Conservation (phyloP, 1,284 basidiomycete genomes). For the Phylloboletellus chloephorus region DNA sequence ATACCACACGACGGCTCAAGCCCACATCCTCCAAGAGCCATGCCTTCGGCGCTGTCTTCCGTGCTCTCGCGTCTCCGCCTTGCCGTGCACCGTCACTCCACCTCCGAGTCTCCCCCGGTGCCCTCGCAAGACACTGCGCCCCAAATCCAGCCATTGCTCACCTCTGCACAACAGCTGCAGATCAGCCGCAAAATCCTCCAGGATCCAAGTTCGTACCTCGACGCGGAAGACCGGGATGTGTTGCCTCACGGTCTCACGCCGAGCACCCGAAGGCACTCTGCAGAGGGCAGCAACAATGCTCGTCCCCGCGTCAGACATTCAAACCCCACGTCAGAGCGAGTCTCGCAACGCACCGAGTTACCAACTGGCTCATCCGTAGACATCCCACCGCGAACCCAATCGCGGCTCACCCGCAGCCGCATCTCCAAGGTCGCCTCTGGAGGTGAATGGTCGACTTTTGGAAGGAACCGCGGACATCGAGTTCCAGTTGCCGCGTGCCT, state of each 20-base stretch:
- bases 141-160: slow-evolving; percentile 1
- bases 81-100: slow-evolving; percentile 29
- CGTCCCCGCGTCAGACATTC: slow-evolving; percentile 7
- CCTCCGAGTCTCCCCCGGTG: slow-evolving; percentile 13
- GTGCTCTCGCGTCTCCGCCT: slow-evolving; percentile 36
- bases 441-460: slow-evolving; percentile 43
- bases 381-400: slow-evolving; percentile 11
- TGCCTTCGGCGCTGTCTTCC: slow-evolving; percentile 32
- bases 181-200: slow-evolving; percentile 28
- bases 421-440: slow-evolving; percentile 25
- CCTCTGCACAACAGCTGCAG: slow-evolving; percentile 7
- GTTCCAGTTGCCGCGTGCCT: slow-evolving; percentile 12
- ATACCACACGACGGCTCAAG: not conserved
- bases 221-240: slow-evolving; percentile 10
- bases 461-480: slow-evolving; percentile 27
- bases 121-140: not conserved
- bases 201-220: slow-evolving; percentile 28
- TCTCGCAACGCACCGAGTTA: slow-evolving; percentile 4
- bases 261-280: slow-evolving; percentile 23
- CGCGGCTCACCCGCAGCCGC: slow-evolving; percentile 19
- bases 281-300: slow-evolving; percentile 4
- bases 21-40: slow-evolving; percentile 8
- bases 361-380: slow-evolving; percentile 6
- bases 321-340: slow-evolving; percentile 2
- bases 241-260: slow-evolving; percentile 28